These are phyloP conservation scores for Neurospora hispaniola DNA, from an alignment of 495 filamentous ascomycete genomes.

Conservation along the genomic window DNA sequence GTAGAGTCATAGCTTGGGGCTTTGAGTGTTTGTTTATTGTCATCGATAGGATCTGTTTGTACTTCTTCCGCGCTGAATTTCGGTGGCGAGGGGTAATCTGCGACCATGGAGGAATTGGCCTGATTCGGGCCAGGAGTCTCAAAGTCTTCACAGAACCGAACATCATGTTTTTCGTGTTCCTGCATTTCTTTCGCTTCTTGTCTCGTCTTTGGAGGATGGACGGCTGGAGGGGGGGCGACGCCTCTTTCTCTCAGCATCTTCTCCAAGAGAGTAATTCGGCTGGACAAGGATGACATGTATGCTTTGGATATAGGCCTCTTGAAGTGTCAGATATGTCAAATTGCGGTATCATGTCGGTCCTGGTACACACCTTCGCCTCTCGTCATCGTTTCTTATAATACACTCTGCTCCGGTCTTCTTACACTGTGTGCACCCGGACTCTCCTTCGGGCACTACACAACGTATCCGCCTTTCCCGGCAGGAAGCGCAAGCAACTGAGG, in stretches of 20 bases:
- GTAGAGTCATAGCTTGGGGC: slow-evolving; percentile 12
- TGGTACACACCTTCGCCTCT: slow-evolving; percentile 34
- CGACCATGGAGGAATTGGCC: slow-evolving; percentile 6
- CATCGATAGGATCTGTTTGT: slow-evolving; percentile 9
- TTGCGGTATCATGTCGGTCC: background rate
- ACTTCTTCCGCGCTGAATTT: slow-evolving; percentile 20
- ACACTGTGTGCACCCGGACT: slow-evolving; percentile 42
- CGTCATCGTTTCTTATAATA: slow-evolving; percentile 48
- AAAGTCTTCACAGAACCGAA: background rate
- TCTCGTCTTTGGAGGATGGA: slow-evolving; percentile 42
- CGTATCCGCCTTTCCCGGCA: slow-evolving; percentile 43
- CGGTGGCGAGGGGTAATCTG: slow-evolving; percentile 18
- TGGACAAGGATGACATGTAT: slow-evolving; percentile 45
- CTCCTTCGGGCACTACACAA: slow-evolving; percentile 43
- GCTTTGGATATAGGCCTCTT: slow-evolving; percentile 43
- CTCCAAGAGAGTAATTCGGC: slow-evolving; percentile 40
- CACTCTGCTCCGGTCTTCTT: slow-evolving; percentile 39
- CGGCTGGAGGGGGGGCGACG: slow-evolving; percentile 36
- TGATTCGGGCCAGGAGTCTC: slow-evolving; percentile 8
- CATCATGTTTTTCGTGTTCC: slow-evolving; percentile 7
- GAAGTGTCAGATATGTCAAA: slow-evolving; percentile 1
- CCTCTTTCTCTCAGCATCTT: slow-evolving; percentile 38
- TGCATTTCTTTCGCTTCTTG: slow-evolving; percentile 22
- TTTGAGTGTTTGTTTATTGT: background rate
- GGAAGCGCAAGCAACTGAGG: slow-evolving; percentile 31